Base-by-base conservation (phyloP, 1,284 basidiomycete species). In the Ustilago trichophora region DNA sequence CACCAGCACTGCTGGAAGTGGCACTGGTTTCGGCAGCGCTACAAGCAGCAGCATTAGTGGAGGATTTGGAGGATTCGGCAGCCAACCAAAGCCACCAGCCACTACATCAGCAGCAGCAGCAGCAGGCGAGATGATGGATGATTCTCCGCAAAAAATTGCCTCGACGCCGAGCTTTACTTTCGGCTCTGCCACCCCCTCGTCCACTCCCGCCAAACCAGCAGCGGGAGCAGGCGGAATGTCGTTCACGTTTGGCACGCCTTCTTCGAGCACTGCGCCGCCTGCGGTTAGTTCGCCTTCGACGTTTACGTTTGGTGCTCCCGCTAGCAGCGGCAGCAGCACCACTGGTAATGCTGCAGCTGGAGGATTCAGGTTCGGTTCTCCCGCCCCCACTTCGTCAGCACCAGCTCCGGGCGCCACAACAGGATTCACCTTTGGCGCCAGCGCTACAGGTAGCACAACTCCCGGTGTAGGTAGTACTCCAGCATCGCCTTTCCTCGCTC, bases 81-180 rank as follows among this genome's bases (percentile, higher is more conserved):
- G 11, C n/a, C 25, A 31, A 2, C 44, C 15, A 47, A 48, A 32
- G 40, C 56, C 11, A 21, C 44, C 22, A 25, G 54, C 7, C n/a
- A 8, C 41, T n/a, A n/a, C n/a, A n/a, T n/a, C n/a, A 15, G 32
- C 18, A 3, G 19, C 31, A 13, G 37, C 9, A 7, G 24, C 22
- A 0, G 52, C 45, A 8, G 47, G 60, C 3, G 60, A 71, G 41
- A 71, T 71, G 68, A 71, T 71, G 68, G 68, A 71, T 19, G 68
- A 71, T 40, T 56, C 68, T 24, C 63, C 68, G 4, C 43, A 42
- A 9, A 49, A 52, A 25, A 25, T 25, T 11, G 38, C 25, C 12
- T n/a, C 46, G 0, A 42, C 63, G 32, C 52, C 58, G 32, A 51
- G 44, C 15, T 68, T 68, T 22, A 68, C 57, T 6, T 68, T 68